Evolutionary conservation across 495 filamentous ascomycete species (phyloP).

Genomic region (Podospora pseudopauciseta): DNA sequence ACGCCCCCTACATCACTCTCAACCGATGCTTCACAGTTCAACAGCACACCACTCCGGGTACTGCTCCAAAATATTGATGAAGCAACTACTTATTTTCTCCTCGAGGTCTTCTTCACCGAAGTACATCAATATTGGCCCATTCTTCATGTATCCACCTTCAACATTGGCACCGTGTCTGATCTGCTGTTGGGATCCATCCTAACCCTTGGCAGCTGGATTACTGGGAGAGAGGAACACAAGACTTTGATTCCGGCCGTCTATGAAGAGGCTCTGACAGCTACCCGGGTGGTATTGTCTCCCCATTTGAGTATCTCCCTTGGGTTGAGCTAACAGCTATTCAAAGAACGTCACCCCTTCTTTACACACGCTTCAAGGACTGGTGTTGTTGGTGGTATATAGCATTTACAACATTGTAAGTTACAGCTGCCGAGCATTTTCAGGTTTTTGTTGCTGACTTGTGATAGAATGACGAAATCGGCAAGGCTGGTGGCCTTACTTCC

Average conservation of each 20-base stretch:
- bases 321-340: constrained; percentile 14
- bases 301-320: neutral
- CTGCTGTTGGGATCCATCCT: constrained; percentile 28
- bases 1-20: neutral
- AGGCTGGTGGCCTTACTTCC: constrained; percentile 26
- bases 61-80: neutral
- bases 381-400: constrained; percentile 30
- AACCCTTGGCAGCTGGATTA: constrained; percentile 33
- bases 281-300: neutral
- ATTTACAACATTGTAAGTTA: constrained; percentile 24
- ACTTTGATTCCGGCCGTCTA: constrained; percentile 28
- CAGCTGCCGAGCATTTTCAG: neutral
- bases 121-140: constrained; percentile 36
- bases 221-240: constrained; percentile 23
- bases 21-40: neutral
- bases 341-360: constrained; percentile 27
- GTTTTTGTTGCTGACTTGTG: neutral
- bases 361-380: constrained; percentile 27
- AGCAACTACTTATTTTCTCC: constrained; percentile 10
- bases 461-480: constrained; percentile 29
- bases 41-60: neutral
- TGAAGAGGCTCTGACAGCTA: constrained; percentile 20
- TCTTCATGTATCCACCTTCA: constrained; percentile 32
- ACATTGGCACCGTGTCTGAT: constrained; percentile 19
- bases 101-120: constrained; percentile 28